Evolutionary conservation across 2,329 filamentous ascomycete species (phyloP), one percentile per base, ranked within the genome.

Genomic region (Penicillium corylophilum): DNA sequence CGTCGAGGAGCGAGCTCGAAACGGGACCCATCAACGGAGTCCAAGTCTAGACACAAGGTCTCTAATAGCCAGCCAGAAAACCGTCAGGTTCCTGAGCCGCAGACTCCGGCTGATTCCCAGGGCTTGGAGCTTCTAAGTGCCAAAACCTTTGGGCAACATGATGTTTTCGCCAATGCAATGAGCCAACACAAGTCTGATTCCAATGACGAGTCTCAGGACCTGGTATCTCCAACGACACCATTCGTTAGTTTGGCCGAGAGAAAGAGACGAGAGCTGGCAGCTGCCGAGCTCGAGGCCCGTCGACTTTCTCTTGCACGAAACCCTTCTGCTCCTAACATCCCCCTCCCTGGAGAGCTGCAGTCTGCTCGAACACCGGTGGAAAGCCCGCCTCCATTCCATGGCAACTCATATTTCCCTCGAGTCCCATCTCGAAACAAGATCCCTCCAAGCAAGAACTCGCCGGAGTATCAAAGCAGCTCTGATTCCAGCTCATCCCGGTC

Each of bases 211-310:
- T 48, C 55, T 40, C 62, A 60, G 8, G 64, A 64, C 7, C 29
- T 55, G 8, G 55, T 58, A 6, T 63, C 56, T 12, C 57, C 60
- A 22, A 64, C 55, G 9, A 50, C 61, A 12, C 62, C 60, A 15
- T 55, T 64, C 3, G 51, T 62, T 24, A 64, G 57, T 80, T 61
- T 85, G 78, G 79, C 83, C 29, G 85, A 88, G 54, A 77, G 82
- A 42, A 82, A 83, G 43, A 88, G 86, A 72, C 89, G 87, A 71
- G 88, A 90, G 59, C 77, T 85, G 44, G 88, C 88, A 9, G 90
- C 91, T 7, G 85, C 88, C 43, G 92, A 96, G 71, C 82, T 97
- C 1, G 92, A 96, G 71, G 89, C 94, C 64, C 85, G 93, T 24
- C 86, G 93, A 51, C 84, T 89, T 65, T 96, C 93, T 13, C 78